Base-by-base conservation (phyloP, 305 asterid genomes). In the Caryopteris hybrid region DNA sequence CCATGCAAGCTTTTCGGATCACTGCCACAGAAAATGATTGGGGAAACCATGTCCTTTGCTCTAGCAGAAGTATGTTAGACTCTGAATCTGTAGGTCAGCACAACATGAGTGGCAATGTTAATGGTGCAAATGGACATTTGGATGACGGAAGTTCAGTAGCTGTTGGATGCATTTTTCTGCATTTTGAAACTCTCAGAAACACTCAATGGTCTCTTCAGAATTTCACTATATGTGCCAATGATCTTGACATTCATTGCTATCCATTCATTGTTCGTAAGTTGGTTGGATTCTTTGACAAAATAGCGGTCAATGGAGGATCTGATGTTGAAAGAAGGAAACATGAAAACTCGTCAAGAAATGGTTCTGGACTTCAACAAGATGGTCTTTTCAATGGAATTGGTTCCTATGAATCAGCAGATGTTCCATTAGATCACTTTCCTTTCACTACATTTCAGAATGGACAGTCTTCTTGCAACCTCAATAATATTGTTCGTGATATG, bases 201-300 rank as follows among this genome's bases (percentile, higher is more conserved):
- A 53, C 59, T 54, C 79, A 64, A 12, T 54, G 74, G 73, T 66
- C 78, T 66, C 59, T 71, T 68, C 83, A 78, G 68, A 74, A 79
- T 65, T 80, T 65, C 76, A 78, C 73, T 48, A 41, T 89, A 51
- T 76, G 78, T 52, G 70, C 87, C 52, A 80, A 76, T 60, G 83
- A 80, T 69, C 75, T 86, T 78, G 93, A 91, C 55, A 61, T 94
- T 54, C 96, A 89, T 79, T 94, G 87, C 81, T 78, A 91, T 68
- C 98, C 96, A 2, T 79, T 74, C 71, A 76, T 94, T 74, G 82
- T 89, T 68, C 91, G 88, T 64, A 76, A 77, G 71, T 61, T 91
- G 71, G 75, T 77, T 77, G 79, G 73, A 43, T 89, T 94, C 78
- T 46, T 84, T 12, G 80, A 87, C 80, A 80, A 78, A 78, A 65